These are phyloP conservation scores for Mycosarcoma mackinlayi DNA, from an alignment of 1,284 basidiomycete species.

Conservation along the genomic window DNA sequence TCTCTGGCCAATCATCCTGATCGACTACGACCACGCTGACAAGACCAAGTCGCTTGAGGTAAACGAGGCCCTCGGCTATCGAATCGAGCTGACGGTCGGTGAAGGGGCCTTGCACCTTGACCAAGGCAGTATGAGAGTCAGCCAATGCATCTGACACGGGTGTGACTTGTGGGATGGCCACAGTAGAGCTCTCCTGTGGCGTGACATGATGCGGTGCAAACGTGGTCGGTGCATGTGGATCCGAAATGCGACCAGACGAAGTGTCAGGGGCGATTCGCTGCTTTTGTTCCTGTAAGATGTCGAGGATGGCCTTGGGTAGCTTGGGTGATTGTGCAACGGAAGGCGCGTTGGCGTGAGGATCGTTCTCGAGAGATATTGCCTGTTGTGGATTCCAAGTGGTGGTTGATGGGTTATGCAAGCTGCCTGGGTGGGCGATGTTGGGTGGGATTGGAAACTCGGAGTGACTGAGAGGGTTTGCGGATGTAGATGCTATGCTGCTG, in stretches of 20 bases:
- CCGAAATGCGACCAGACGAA: constrained; percentile 57
- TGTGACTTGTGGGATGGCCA: constrained; percentile 41
- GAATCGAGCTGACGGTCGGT: constrained; percentile 93
- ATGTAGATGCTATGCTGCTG: constrained; percentile 16
- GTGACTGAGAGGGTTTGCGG: constrained; percentile 16
- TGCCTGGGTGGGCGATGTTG: constrained; percentile 38
- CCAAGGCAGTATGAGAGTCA: constrained; percentile 80
- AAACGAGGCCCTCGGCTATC: constrained; percentile 90
- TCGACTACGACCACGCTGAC: constrained; percentile 95
- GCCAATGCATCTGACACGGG: constrained; percentile 40
- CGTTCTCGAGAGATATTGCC: constrained; percentile 23
- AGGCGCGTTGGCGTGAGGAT: constrained; percentile 11
- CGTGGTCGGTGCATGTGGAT: constrained; percentile 23
- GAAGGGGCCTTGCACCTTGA: constrained; percentile 97
- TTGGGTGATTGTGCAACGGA: constrained; percentile 3
- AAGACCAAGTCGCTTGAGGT: constrained; percentile 93
- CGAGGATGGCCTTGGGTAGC: constrained; percentile 35
- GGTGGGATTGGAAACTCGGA: constrained; percentile 43
- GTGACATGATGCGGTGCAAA: constrained; percentile 60
- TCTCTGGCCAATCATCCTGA: constrained; percentile 78
- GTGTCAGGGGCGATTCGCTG: constrained; percentile 18
- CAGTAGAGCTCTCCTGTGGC: constrained; percentile 67
- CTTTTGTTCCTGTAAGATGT: constrained; percentile 36
- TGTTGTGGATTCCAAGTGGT: constrained; percentile 42
- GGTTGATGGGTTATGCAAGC: constrained; percentile 46